Evolutionary conservation across 768 basidiomycete genomes (phyloP).

Genomic region (Hemileccinum rubropunctum): DNA sequence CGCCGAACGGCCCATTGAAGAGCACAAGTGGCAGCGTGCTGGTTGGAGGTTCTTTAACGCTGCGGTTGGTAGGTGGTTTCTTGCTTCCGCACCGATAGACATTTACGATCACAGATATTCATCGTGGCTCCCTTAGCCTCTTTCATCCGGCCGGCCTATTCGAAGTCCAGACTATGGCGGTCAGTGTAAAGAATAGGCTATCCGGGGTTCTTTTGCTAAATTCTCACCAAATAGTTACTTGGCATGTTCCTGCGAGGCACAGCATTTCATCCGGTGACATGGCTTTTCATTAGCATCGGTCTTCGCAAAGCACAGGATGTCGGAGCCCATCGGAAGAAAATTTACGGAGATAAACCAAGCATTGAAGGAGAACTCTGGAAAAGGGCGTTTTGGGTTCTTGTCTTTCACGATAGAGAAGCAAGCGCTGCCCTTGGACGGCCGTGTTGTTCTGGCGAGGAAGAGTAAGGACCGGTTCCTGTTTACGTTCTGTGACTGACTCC

Average conservation of each 20-base stretch:
- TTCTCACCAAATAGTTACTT: conserved; percentile 38
- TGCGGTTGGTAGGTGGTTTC: conserved; percentile 43
- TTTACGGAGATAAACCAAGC: conserved; percentile 46
- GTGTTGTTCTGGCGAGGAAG: conserved; percentile 59
- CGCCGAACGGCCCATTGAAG: conserved; percentile 25
- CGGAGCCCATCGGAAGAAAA: conserved; percentile 68
- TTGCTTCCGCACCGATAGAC: neutral
- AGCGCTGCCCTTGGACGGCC: conserved; percentile 55
- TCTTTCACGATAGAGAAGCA: conserved; percentile 56
- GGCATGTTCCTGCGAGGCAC: conserved; percentile 55
- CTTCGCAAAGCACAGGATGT: conserved; percentile 69
- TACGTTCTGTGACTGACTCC: conserved; percentile 3
- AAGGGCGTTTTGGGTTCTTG: conserved; percentile 72
- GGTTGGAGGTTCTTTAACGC: conserved; percentile 61
- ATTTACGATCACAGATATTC: conserved; percentile 41
- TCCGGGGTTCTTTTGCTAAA: conserved; percentile 5
- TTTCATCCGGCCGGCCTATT: conserved; percentile 58
- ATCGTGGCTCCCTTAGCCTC: conserved; percentile 47
- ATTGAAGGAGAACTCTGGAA: conserved; percentile 73
- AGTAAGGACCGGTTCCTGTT: conserved; percentile 42
- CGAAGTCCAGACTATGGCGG: conserved; percentile 58
- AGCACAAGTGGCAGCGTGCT: conserved; percentile 48
- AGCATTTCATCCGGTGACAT: conserved; percentile 46
- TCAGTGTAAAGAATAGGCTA: conserved; percentile 28
- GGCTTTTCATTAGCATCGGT: conserved; percentile 54